Conservation (phyloP, 306 rosid genomes). For the Urtica urens region DNA sequence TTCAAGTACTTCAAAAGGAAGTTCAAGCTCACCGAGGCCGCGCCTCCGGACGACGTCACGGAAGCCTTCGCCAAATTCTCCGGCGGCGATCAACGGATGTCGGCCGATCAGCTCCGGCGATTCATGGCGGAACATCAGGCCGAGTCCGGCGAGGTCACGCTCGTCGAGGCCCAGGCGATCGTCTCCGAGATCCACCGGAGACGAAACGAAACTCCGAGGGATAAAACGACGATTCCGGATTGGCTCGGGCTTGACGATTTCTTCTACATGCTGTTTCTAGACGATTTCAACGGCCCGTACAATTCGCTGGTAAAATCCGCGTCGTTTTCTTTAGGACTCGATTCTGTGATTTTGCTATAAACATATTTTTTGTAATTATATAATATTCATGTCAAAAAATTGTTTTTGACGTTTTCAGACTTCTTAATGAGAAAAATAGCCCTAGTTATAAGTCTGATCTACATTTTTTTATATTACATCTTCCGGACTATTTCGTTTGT, state of each 20-base stretch:
- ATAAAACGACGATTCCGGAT: slow-evolving; percentile 1
- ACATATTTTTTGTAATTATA: background rate
- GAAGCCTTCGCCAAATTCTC: slow-evolving; percentile 34
- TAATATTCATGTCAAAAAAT: background rate
- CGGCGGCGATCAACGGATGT: slow-evolving; percentile 23
- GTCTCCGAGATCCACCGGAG: slow-evolving; percentile 20
- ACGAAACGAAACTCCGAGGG: slow-evolving; percentile 13
- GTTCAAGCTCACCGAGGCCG: slow-evolving; percentile 44
- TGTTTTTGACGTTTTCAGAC: background rate
- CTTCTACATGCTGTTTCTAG: slow-evolving; percentile 37
- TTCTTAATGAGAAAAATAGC: no score
- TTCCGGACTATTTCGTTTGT: no score
- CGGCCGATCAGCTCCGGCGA: slow-evolving; percentile 37
- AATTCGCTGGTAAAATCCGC: slow-evolving; percentile 35
- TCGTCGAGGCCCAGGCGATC: slow-evolving; percentile 25
- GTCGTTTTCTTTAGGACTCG: background rate
- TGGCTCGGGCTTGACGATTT: slow-evolving; percentile 45
- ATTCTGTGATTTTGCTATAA: background rate
- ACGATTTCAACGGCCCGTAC: slow-evolving; percentile 47
- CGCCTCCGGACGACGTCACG: slow-evolving; percentile 56
- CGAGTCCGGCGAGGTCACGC: slow-evolving; percentile 27
- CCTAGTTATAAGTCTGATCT: no score
- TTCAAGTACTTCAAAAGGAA: slow-evolving; percentile 52
- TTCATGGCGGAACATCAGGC: slow-evolving; percentile 48
- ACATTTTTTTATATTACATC: no score